These are phyloP conservation scores for Debaryomycetaceae sp. DNA, from an alignment of 1,139 yeast species.

Conservation along the genomic window DNA sequence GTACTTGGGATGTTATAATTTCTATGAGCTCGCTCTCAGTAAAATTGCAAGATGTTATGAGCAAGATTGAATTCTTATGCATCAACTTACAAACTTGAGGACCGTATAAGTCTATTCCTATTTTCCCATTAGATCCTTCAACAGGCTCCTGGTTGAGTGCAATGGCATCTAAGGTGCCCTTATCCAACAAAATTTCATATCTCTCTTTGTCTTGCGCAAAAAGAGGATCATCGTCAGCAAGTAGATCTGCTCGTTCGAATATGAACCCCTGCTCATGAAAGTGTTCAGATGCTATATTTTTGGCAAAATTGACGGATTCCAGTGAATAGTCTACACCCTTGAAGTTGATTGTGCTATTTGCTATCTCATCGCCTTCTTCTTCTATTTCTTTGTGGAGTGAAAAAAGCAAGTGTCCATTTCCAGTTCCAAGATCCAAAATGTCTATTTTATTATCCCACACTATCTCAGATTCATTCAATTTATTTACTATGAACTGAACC, in stretches of 20 bases:
- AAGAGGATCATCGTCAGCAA: slow-evolving; percentile 32
- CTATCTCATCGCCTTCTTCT: slow-evolving; percentile 39
- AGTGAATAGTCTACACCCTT: slow-evolving; percentile 84
- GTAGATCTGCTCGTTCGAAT: slow-evolving; percentile 48
- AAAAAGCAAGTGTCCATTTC: slow-evolving; percentile 87
- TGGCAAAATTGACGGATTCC: slow-evolving; percentile 73
- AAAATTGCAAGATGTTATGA: slow-evolving; percentile 94
- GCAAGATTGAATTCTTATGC: slow-evolving; percentile 53
- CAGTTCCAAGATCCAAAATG: slow-evolving; percentile 87
- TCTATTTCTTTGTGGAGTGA: slow-evolving; percentile 54
- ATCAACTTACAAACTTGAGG: slow-evolving; percentile 55
- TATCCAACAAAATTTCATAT: slow-evolving; percentile 79
- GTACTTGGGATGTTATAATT: slow-evolving; percentile 46
- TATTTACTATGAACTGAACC: slow-evolving; percentile 55
- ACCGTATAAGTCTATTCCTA: slow-evolving; percentile 65
- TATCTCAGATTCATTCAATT: slow-evolving; percentile 21
- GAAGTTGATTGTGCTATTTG: slow-evolving; percentile 36
- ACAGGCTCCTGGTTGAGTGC: slow-evolving; percentile 68
- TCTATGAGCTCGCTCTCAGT: slow-evolving; percentile 70
- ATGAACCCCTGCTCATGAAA: slow-evolving; percentile 29
- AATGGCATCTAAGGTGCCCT: slow-evolving; percentile 96
- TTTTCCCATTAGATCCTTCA: slow-evolving; percentile 34
- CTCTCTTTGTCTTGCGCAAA: slow-evolving; percentile 25
- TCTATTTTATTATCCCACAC: slow-evolving; percentile 23
- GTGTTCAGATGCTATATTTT: slow-evolving; percentile 47